Conservation (phyloP, 768 basidiomycete species). For the Rhodosporidiobolus odoratus region DNA sequence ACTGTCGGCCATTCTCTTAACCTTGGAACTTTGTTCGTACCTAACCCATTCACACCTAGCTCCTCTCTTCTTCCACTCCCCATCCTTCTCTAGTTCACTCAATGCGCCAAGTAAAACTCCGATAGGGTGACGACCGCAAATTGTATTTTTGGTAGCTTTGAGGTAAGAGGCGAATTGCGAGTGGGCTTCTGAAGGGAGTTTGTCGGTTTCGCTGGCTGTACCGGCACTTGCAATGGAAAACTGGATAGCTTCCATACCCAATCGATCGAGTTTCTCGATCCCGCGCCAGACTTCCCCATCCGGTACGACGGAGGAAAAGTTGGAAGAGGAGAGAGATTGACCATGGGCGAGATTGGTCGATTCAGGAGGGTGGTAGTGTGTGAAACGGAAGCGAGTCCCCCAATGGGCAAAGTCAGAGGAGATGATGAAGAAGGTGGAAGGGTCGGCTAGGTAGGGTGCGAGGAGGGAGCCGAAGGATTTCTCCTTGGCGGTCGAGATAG, state of each 20-base stretch:
- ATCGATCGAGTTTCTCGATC: constrained; percentile 22
- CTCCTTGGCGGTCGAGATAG: constrained; percentile 61
- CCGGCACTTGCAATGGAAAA: constrained; percentile 49
- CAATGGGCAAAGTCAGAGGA: constrained; percentile 99
- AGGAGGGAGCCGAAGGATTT: constrained; percentile 62
- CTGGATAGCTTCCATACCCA: constrained; percentile 51
- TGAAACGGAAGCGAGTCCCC: constrained; percentile 82
- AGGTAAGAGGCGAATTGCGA: constrained; percentile 63
- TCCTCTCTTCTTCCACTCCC: constrained; percentile 41
- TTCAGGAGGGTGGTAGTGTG: constrained; percentile 66
- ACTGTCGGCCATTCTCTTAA: constrained; percentile 62
- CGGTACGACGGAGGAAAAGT: constrained; percentile 16
- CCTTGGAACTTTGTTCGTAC: constrained; percentile 87
- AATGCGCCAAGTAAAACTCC: constrained; percentile 82
- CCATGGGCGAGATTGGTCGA: constrained; percentile 40
- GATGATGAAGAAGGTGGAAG: constrained; percentile 78
- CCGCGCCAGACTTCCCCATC: constrained; percentile 31
- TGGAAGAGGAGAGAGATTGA: constrained; percentile 45
- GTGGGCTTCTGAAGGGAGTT: constrained; percentile 51
- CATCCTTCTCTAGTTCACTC: constrained; percentile 54
- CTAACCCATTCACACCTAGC: constrained; percentile 69
- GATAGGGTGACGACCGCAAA: constrained; percentile 94
- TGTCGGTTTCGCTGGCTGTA: constrained; percentile 48
- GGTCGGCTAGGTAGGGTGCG: constrained; percentile 69
- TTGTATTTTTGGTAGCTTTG: constrained; percentile 76